phyloP scores from a whole-genome alignment of 345 rosid species.

The Raphanus sativus region DNA sequence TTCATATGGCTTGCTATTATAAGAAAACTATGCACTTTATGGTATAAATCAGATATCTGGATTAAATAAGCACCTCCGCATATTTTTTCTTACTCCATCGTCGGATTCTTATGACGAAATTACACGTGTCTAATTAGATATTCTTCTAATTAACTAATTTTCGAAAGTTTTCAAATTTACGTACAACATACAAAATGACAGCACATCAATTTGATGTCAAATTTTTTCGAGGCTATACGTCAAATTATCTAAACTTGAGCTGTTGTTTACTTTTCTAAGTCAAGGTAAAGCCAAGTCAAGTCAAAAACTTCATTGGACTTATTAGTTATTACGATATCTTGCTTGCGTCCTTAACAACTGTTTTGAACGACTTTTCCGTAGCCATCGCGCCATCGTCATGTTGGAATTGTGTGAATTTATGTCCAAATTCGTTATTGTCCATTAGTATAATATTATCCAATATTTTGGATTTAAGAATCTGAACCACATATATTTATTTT shows the following conservation, averaged over 20 bases:
- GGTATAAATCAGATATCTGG: background rate
- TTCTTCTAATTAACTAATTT: background rate
- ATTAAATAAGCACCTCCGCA: background rate
- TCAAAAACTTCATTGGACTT: background rate
- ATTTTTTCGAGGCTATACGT: background rate
- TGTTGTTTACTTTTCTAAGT: background rate
- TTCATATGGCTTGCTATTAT: background rate
- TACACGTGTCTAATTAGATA: too few species aligned
- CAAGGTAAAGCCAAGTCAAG: background rate
- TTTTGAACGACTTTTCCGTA: background rate
- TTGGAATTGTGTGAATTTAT: too few species aligned
- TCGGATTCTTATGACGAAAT: too few species aligned
- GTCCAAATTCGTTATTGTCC: too few species aligned
- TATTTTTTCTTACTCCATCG: background rate
- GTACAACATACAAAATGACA: background rate
- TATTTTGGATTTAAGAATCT: too few species aligned
- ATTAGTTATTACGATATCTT: background rate
- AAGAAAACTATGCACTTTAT: background rate
- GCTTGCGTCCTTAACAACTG: background rate
- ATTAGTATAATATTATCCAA: too few species aligned
- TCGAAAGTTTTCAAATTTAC: background rate
- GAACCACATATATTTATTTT: too few species aligned
- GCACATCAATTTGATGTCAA: background rate
- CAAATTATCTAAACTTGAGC: background rate
- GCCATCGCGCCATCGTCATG: background rate